Evolutionary conservation across 371 early-diverging fungal species (phyloP).

Genomic region (Homolaphlyctis polyrhiza): DNA sequence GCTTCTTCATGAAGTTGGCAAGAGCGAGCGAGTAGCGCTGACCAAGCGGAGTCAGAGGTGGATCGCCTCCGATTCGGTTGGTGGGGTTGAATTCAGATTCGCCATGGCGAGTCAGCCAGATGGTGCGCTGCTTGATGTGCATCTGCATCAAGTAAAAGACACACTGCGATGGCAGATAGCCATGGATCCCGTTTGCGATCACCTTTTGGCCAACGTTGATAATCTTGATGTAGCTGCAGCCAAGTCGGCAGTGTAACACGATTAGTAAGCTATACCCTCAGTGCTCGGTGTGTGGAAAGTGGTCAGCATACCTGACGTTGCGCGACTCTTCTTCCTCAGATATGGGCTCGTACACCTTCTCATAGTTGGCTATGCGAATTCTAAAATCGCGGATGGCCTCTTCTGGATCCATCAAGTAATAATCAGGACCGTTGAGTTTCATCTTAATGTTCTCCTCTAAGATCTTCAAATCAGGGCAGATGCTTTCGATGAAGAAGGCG

Average conservation of each 20-base stretch:
- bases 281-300: background rate
- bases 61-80: slow-evolving; percentile 69
- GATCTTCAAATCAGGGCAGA: slow-evolving; percentile 68
- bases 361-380: slow-evolving; percentile 72
- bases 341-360: slow-evolving; percentile 73
- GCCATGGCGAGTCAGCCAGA: slow-evolving; percentile 80
- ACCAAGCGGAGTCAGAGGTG: slow-evolving; percentile 63
- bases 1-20: slow-evolving; percentile 52
- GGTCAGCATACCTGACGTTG: slow-evolving; percentile 38
- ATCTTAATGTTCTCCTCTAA: slow-evolving; percentile 72
- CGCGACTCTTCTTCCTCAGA: slow-evolving; percentile 68
- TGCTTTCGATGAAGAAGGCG: slow-evolving; percentile 58
- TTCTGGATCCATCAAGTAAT: slow-evolving; percentile 61
- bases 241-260: background rate
- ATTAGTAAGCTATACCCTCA: background rate
- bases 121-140: slow-evolving; percentile 57
- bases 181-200: slow-evolving; percentile 73
- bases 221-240: slow-evolving; percentile 66
- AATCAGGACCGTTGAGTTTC: slow-evolving; percentile 81
- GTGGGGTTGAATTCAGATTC: slow-evolving; percentile 53
- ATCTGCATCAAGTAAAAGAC: slow-evolving; percentile 81
- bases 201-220: slow-evolving; percentile 82
- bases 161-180: slow-evolving; percentile 74
- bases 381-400: slow-evolving; percentile 70
- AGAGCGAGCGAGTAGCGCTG: slow-evolving; percentile 61